Evolutionary conservation across 371 early-diverging fungal genomes (phyloP).

Genomic region (Lichtheimia ornata): DNA sequence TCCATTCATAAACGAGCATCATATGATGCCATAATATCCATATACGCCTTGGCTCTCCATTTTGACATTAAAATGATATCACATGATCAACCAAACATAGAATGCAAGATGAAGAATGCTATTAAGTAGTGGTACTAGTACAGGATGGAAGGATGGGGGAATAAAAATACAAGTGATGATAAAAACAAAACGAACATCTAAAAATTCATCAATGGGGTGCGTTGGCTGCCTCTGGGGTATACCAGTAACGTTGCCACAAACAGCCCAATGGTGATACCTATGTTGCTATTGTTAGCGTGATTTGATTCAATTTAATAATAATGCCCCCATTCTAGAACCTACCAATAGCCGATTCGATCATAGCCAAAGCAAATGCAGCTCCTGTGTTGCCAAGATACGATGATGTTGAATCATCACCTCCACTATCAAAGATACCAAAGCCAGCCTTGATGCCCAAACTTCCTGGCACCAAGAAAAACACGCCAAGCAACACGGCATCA

Average conservation of each 20-base stretch:
- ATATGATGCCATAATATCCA: too few species aligned
- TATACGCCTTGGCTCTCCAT: too few species aligned
- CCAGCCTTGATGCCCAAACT: slow-evolving; percentile 56
- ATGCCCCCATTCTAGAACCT: slow-evolving; percentile 4
- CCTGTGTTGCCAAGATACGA: slow-evolving; percentile 42
- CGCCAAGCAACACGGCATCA: slow-evolving; percentile 56
- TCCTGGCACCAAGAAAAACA: slow-evolving; percentile 60
- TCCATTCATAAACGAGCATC: too few species aligned
- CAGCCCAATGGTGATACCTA: slow-evolving; percentile 60
- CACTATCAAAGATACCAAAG: slow-evolving; percentile 39
- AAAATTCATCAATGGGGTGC: slow-evolving; percentile 64
- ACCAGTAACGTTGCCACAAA: slow-evolving; percentile 58
- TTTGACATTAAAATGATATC: too few species aligned
- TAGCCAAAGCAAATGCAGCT: slow-evolving; percentile 43
- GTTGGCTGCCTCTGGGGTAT: slow-evolving; percentile 57
- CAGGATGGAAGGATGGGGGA: background rate
- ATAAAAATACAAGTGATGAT: slow-evolving; percentile 1
- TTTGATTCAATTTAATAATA: background rate
- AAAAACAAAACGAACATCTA: slow-evolving; percentile 14
- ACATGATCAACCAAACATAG: too few species aligned
- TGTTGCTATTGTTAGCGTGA: background rate
- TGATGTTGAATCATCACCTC: slow-evolving; percentile 1
- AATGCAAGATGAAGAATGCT: too few species aligned
- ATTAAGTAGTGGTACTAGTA: too few species aligned
- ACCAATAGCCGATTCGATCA: slow-evolving; percentile 44